Evolutionary conservation across 495 filamentous ascomycete species (phyloP), one percentile per base, ranked within the genome.

Genomic region (Amorphotheca resinae): DNA sequence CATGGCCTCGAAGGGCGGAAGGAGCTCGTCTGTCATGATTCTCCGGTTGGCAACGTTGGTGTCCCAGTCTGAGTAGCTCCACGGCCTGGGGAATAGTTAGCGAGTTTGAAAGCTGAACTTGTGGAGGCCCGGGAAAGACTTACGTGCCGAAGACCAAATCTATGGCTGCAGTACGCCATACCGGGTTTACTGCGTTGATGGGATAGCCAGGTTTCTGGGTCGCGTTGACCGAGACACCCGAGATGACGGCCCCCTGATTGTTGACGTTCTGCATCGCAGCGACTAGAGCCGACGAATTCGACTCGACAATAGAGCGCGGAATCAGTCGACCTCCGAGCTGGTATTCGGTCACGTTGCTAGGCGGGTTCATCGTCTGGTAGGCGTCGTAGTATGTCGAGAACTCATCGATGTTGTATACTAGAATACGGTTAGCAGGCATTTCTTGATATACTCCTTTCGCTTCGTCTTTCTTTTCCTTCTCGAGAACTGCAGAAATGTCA

Each of bases 221-320:
- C 9, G 21, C 35, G 17, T 38, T 14, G 16, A 22, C n/a, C 3
- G 15, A 18, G 35, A 38, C 20, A 22, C 35, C 35, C 3, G 18
- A 4, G 7, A 38, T 5, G 35, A 38, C 8, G 8, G 9, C 35
- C 3, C 35, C 35, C 4, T 38, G 17, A 3, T 22, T 6, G 16
- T 3, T 21, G n/a, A 38, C n/a, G n/a, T 9, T 14, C 7, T n/a
- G 9, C 4, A 18, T 3, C 57, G 0, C 73, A 55, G 49, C 75
- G 73, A 2, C 59, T 61, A 36, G 21, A 4, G 31, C 20, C 4
- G 9, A 18, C 3, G 22, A 2, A 14, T 26, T 36, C 6, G 18
- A 52, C 31, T 61, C 22, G 18, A 78, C 62, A 4, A 72, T 57
- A 9, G 52, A 50, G 33, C 70, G 66, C 9, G 74, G 74, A 35